Percentiles rank a stretch among this genome's conserved stretches.
Evolutionary conservation across 768 basidiomycete species (phyloP).

Genomic region (Coprinopsis cinerea): DNA sequence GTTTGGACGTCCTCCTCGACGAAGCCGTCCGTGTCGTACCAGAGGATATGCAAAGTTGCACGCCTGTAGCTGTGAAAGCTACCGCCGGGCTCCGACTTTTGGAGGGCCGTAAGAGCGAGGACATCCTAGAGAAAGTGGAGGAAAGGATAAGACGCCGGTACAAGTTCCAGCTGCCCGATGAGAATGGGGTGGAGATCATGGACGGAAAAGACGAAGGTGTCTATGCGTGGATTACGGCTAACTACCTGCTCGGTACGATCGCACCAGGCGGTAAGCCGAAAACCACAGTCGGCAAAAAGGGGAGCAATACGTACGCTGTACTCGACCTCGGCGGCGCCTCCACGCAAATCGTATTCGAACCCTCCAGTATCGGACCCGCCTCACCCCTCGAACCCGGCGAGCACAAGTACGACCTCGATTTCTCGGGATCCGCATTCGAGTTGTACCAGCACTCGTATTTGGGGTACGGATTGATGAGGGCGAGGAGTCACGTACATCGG

Average conservation of each 20-base stretch:
- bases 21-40: slow-evolving; percentile 81
- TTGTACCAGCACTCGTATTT: slow-evolving; percentile 98
- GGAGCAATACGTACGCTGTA: slow-evolving; percentile 66
- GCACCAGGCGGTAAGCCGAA: slow-evolving; percentile 13
- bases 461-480: slow-evolving; percentile 92
- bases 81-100: slow-evolving; percentile 82
- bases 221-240: slow-evolving; percentile 98
- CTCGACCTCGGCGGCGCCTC: slow-evolving; percentile 96
- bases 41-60: slow-evolving; percentile 56
- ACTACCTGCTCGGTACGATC: slow-evolving; percentile 81
- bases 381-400: slow-evolving; percentile 64
- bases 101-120: slow-evolving; percentile 52
- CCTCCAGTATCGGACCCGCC: slow-evolving; percentile 31
- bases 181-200: slow-evolving; percentile 80
- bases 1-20: slow-evolving; percentile 73
- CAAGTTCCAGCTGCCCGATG: slow-evolving; percentile 52
- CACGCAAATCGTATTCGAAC: slow-evolving; percentile 97
- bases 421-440: slow-evolving; percentile 64
- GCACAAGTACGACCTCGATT: slow-evolving; percentile 82
- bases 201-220: slow-evolving; percentile 95
- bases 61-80: slow-evolving; percentile 88
- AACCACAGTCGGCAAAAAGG: slow-evolving; percentile 10
- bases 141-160: slow-evolving; percentile 49
- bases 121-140: slow-evolving; percentile 73
- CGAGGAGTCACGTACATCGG: slow-evolving; percentile 77